phyloP scores from a whole-genome alignment of 495 filamentous ascomycete genomes.

The Zalerion maritima region DNA sequence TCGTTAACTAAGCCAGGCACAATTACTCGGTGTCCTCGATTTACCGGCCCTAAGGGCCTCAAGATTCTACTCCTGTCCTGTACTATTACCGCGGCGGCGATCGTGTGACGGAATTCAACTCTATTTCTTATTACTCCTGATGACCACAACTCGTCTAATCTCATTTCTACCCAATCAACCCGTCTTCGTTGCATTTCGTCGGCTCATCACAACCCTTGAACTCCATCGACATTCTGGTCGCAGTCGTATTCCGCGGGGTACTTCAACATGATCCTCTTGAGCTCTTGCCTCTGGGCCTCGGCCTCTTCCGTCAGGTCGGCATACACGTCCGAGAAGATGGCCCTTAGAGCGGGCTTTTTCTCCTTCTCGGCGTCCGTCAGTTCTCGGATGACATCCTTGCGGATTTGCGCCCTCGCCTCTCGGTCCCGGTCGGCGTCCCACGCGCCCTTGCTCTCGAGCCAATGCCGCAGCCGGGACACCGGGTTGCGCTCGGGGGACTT shows the following conservation, averaged over 20 bases:
- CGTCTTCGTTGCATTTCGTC: too few species aligned
- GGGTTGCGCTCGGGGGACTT: constrained; percentile 65
- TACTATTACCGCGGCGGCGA: too few species aligned
- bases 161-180: too few species aligned
- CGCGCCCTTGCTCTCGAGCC: constrained; percentile 41
- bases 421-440: constrained; percentile 55
- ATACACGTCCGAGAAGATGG: constrained; percentile 53
- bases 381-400: constrained; percentile 49
- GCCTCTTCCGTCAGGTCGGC: constrained; percentile 50
- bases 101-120: too few species aligned
- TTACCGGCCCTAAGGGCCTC: too few species aligned
- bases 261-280: constrained; percentile 44
- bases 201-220: constrained; percentile 35
- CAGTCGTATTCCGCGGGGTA: constrained; percentile 66
- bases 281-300: constrained; percentile 43
- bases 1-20: too few species aligned
- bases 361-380: constrained; percentile 54
- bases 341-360: constrained; percentile 46
- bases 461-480: constrained; percentile 57
- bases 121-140: too few species aligned
- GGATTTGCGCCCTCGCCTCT: constrained; percentile 42
- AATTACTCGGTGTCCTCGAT: too few species aligned
- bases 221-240: constrained; percentile 43
- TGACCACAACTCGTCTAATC: too few species aligned
- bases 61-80: too few species aligned